A percentile compares a stretch with the other conserved stretches of the same genome.
Evolutionary conservation across 495 filamentous ascomycete genomes (phyloP).

Genomic region (Jackrogersella multiformis): DNA sequence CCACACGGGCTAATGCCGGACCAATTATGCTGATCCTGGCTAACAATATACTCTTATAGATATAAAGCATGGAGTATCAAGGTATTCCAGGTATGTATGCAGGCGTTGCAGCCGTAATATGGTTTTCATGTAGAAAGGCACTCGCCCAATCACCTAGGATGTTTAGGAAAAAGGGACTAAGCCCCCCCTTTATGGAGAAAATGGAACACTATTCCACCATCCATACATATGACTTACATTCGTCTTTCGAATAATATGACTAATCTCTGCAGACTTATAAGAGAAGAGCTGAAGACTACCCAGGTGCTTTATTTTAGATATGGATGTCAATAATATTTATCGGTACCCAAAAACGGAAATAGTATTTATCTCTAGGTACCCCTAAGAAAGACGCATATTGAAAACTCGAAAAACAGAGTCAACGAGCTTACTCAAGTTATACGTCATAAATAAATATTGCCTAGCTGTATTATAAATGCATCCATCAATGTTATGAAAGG

Average conservation of each 20-base stretch:
- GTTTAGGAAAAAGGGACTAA: conserved; percentile 6
- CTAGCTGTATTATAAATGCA: conserved; percentile 29
- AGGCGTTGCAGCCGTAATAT: conserved; percentile 33
- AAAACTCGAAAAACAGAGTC: neutral
- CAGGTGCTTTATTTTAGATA: neutral
- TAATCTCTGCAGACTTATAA: conserved; percentile 13
- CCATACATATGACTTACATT: too few species aligned
- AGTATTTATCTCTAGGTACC: conserved; percentile 1
- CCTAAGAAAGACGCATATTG: conserved; percentile 21
- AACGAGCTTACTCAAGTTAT: conserved; percentile 12
- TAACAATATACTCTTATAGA: conserved; percentile 25
- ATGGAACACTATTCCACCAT: conserved; percentile 36
- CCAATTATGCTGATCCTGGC: conserved; percentile 30
- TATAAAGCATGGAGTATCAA: conserved; percentile 23
- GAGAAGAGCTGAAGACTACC: neutral
- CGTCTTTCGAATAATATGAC: too few species aligned
- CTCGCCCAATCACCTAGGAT: conserved; percentile 24
- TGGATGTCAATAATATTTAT: neutral
- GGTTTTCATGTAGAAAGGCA: conserved; percentile 17
- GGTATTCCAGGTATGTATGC: conserved; percentile 14
- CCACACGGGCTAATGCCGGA: conserved; percentile 28
- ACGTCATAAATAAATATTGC: conserved; percentile 18
- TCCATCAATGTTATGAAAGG: neutral
- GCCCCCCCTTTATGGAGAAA: conserved; percentile 33
- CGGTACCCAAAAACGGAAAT: neutral